These are phyloP conservation scores for Melianthus villosus DNA, from an alignment of 441 rosid species.

Conservation along the genomic window DNA sequence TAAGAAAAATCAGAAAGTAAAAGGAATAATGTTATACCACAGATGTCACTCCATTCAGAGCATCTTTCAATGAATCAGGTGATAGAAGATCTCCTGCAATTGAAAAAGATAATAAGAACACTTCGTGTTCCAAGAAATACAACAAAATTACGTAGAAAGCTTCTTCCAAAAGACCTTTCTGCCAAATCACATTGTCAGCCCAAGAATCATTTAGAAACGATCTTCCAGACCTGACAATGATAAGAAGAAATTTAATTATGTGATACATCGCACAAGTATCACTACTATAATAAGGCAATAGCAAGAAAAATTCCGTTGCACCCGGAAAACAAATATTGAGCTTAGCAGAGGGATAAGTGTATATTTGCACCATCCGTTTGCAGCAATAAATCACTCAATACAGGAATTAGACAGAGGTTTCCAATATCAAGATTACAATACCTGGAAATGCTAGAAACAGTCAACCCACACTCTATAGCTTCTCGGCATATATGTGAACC, in stretches of 20 bases:
- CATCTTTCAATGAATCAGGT: conserved; percentile 71
- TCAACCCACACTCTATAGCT: conserved; percentile 24
- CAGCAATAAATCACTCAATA: too few species aligned
- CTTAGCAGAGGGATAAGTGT: too few species aligned
- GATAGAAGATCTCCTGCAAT: conserved; percentile 64
- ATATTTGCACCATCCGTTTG: too few species aligned
- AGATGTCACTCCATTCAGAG: conserved; percentile 66
- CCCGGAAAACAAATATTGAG: too few species aligned
- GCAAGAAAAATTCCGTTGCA: too few species aligned
- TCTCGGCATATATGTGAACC: conserved; percentile 33
- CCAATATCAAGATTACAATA: conserved; percentile 6
- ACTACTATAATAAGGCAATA: too few species aligned
- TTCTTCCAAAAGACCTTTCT: conserved; percentile 44
- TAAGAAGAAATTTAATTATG: too few species aligned
- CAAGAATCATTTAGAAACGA: conserved; percentile 58
- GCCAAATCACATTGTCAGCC: conserved; percentile 64
- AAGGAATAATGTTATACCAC: conserved; percentile 39
- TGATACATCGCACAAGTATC: too few species aligned
- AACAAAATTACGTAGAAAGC: conserved; percentile 3
- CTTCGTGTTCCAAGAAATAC: conserved; percentile 1
- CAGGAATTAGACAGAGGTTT: too few species aligned
- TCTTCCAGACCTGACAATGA: conserved; percentile 56
- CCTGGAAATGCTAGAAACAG: conserved; percentile 36
- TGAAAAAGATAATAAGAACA: conserved; percentile 7
- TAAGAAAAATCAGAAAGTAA: too few species aligned